These are phyloP conservation scores for Aspergillus ruber DNA, from an alignment of 2,329 filamentous ascomycete genomes.

Conservation along the genomic window DNA sequence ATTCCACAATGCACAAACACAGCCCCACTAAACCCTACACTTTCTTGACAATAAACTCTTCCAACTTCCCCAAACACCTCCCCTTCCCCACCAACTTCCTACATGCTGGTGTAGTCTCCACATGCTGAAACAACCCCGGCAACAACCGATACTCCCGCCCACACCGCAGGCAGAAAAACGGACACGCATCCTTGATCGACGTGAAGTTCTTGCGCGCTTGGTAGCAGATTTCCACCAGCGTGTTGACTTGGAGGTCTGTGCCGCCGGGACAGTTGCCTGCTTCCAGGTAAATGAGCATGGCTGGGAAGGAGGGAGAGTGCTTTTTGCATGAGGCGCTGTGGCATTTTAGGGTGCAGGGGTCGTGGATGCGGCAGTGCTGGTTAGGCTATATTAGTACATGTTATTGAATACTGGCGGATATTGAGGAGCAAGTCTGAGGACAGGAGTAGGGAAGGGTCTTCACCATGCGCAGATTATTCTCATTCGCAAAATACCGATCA, in stretches of 20 bases:
- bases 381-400: too few relatives aligned
- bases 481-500: background rate
- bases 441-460: background rate
- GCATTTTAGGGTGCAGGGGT: conserved; percentile 9
- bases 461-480: conserved; percentile 1
- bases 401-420: background rate
- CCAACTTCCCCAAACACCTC: background rate
- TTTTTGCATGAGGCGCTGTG: conserved; percentile 11
- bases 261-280: conserved; percentile 13
- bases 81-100: background rate
- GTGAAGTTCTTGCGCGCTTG: background rate
- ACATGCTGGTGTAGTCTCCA: conserved; percentile 7
- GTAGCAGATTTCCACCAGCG: background rate
- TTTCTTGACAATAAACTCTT: background rate
- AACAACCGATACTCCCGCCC: conserved; percentile 6
- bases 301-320: conserved; percentile 14
- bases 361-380: conserved; percentile 16
- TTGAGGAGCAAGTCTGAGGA: background rate
- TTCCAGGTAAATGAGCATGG: conserved; percentile 22
- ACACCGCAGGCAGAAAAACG: conserved; percentile 14
- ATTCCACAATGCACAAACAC: background rate
- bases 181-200: background rate
- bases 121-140: conserved; percentile 17
- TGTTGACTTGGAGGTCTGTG: background rate
- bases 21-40: background rate